Evolutionary conservation across 129 eudicot species (phyloP), one percentile per base, ranked within the genome.

Genomic region (Flaveria ramosissima): DNA sequence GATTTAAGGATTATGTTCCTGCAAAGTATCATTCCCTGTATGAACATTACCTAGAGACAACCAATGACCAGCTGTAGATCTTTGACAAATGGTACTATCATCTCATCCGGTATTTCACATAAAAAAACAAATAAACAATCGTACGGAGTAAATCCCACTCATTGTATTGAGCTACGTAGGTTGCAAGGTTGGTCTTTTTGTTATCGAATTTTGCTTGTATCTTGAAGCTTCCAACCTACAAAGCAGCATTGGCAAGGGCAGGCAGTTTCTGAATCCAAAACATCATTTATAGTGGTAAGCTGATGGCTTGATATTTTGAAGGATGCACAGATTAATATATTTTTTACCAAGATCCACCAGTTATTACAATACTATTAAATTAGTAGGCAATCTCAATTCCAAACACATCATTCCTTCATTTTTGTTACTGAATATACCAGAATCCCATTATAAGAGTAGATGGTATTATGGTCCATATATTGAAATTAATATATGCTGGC

Each of bases 1-100:
- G 94, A 77, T 91, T 91, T 84, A 91, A 83, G 85, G 88, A 88
- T 42, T 88, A 77, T 72, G 36, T 91, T 65, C 97, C 97, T 23
- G 88, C 84, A 61, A 88, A 88, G 83, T 86, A 88, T 61, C 93
- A 57, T 36, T 56, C 88, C 36, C 30, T 88, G 67, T 91, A 91
- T 63, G 97, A 91, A 67, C 71, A 86, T 16, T 82, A 76, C 68
- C 52, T 86, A 43, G 41, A 62, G 64, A 46, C 61, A 73, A 73
- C 56, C 55, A 55, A 53, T 46, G 51, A 69, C 62, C 62, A 43
- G 63, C 73, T 11, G 72, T 56, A 56, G 75, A 78, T 56, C 84
- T 82, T 43, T 81, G 79, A 82, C 56, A 82, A 71, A 75, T 76
- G 88, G 81, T 77, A 66, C 14, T 46, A 48, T 77, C n/a, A 6